Evolutionary conservation across 192 early-diverging fungal species (phyloP), one percentile per base, ranked within the genome.

Genomic region (Lobosporangium transversale): DNA sequence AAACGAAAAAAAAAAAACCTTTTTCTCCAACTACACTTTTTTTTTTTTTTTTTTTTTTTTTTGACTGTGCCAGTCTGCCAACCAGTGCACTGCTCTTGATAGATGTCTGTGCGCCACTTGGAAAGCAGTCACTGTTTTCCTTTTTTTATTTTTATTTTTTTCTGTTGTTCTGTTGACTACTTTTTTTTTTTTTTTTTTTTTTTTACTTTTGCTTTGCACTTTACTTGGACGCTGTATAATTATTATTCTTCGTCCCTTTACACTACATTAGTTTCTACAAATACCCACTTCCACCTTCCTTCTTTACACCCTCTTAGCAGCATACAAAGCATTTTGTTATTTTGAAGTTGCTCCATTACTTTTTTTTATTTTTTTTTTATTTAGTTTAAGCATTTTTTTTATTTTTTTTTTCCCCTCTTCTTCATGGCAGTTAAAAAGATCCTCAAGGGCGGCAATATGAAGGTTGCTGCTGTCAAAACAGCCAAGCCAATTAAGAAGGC

Each of bases 341-440:
- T 42, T 12, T 17, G 17, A 9, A 42, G 40, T 42, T 42, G 17
- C 40, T 9, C 40, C 9, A 17, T 17, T 12, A 42, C 21, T 45
- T 45, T 45, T 4, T 45, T 20, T 20, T 4, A 14, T n/a, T n/a
- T n/a, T n/a, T n/a, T n/a, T n/a, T n/a, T n/a, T n/a, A n/a, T n/a
- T n/a, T n/a, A n/a, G n/a, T n/a, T n/a, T n/a, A n/a, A n/a, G n/a
- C n/a, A n/a, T n/a, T n/a, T n/a, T n/a, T n/a, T n/a, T n/a, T n/a
- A n/a, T n/a, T n/a, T n/a, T n/a, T n/a, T n/a, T n/a, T n/a, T n/a
- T n/a, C n/a, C n/a, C n/a, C n/a, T n/a, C n/a, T n/a, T n/a, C n/a
- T n/a, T 21, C 47, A 71, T 71, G 69, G 61, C 61, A 18, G 54
- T 71, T 20, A 71, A 71, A 54, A 70, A 62, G 43, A 54, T 55